phyloP scores from a whole-genome alignment of 768 basidiomycete genomes.

The Termitomyces sp. region DNA sequence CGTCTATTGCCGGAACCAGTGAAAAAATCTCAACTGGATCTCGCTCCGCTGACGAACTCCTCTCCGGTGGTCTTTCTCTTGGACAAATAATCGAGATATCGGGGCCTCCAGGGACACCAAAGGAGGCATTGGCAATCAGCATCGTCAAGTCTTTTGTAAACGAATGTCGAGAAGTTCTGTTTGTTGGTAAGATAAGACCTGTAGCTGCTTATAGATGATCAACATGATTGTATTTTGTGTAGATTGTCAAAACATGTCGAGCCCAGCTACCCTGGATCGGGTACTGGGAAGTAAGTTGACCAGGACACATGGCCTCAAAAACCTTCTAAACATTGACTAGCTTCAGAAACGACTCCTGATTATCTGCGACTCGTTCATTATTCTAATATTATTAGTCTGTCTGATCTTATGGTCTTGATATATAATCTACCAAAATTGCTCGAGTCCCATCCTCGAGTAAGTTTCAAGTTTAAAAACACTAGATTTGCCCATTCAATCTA shows the following conservation, averaged over 20 bases:
- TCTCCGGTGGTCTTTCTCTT: slow-evolving; percentile 56
- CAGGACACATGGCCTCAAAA: background rate
- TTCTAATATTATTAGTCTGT: slow-evolving; percentile 36
- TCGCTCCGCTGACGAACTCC: slow-evolving; percentile 47
- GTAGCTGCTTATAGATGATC: background rate
- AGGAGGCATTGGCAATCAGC: slow-evolving; percentile 47
- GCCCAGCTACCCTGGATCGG: slow-evolving; percentile 23
- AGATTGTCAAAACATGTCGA: slow-evolving; percentile 46
- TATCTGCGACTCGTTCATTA: slow-evolving; percentile 28
- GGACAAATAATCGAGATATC: slow-evolving; percentile 69
- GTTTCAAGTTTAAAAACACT: background rate
- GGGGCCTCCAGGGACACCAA: slow-evolving; percentile 69
- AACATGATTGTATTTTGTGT: slow-evolving; percentile 4
- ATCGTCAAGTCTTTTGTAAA: slow-evolving; percentile 44
- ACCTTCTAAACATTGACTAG: background rate
- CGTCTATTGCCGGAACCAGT: slow-evolving; percentile 27
- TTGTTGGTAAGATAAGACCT: slow-evolving; percentile 47
- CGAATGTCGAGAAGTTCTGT: slow-evolving; percentile 46
- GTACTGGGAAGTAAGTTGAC: slow-evolving; percentile 19
- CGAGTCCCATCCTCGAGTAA: slow-evolving; percentile 39
- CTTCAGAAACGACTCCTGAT: slow-evolving; percentile 10
- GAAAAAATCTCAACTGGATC: slow-evolving; percentile 36
- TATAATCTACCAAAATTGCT: slow-evolving; percentile 46
- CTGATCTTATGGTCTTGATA: slow-evolving; percentile 55
- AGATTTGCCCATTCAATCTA: background rate